Evolutionary conservation across 805 yeast genomes (phyloP).

Genomic region (Yarrowia osloensis): DNA sequence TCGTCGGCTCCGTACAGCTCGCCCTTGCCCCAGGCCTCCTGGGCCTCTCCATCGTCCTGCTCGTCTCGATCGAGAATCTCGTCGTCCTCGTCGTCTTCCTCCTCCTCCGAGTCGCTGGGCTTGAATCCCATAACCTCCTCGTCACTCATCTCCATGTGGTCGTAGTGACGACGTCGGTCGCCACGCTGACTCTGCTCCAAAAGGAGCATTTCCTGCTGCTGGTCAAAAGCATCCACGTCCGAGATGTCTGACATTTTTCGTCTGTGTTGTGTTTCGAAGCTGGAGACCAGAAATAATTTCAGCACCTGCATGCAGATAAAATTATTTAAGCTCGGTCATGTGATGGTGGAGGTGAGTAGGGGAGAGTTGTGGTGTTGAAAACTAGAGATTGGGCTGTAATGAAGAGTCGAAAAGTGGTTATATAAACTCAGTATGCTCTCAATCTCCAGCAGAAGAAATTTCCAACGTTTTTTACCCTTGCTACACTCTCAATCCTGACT

Average conservation of each 20-base stretch:
- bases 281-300: constrained; percentile 10
- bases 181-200: constrained; percentile 36
- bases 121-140: constrained; percentile 56
- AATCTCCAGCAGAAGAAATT: no score
- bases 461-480: no score
- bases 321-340: constrained; percentile 23
- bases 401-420: no score
- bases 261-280: not conserved
- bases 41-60: constrained; percentile 36
- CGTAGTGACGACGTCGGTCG: constrained; percentile 22
- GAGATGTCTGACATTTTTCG: constrained; percentile 35
- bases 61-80: constrained; percentile 33
- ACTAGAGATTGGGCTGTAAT: no score
- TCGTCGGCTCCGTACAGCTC: constrained; percentile 63
- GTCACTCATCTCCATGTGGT: constrained; percentile 49
- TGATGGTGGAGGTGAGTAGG: not conserved
- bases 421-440: no score
- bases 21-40: constrained; percentile 32
- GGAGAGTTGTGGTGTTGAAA: no score
- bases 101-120: constrained; percentile 42
- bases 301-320: constrained; percentile 16
- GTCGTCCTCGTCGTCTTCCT: constrained; percentile 45
- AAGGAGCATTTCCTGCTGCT: constrained; percentile 40
- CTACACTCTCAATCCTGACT: no score
- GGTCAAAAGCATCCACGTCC: constrained; percentile 43